Evolutionary conservation across 2,329 filamentous ascomycete genomes (phyloP).

Genomic region (Colletotrichum gigasporum): DNA sequence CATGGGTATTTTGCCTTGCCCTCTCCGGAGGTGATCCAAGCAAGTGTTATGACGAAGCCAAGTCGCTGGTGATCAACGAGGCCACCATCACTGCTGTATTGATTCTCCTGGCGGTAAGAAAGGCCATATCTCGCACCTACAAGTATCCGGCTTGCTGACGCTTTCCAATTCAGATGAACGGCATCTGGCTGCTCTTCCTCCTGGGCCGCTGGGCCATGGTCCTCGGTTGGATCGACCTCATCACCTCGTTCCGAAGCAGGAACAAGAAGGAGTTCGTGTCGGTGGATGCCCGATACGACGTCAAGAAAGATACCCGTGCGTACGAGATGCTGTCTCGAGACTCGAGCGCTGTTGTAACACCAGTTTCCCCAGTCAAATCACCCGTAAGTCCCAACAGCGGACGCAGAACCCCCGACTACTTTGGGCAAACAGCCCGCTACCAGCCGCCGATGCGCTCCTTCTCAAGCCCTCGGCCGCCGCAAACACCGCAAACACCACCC

Average conservation of each 20-base stretch:
- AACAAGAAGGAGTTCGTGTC: conserved; percentile 86
- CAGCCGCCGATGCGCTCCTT: conserved; percentile 64
- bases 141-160: no score
- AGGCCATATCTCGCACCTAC: no score
- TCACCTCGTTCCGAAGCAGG: conserved; percentile 57
- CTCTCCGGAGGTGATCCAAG: conserved; percentile 66
- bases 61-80: conserved; percentile 74
- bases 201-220: conserved; percentile 88
- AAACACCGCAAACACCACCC: conserved; percentile 48
- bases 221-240: conserved; percentile 79
- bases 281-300: conserved; percentile 75
- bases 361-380: conserved; percentile 51
- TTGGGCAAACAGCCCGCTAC: conserved; percentile 63
- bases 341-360: conserved; percentile 63
- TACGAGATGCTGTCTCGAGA: conserved; percentile 83
- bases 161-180: conserved; percentile 72
- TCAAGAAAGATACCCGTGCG: conserved; percentile 71
- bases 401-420: conserved; percentile 64
- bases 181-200: conserved; percentile 85
- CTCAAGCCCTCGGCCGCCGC: conserved; percentile 63
- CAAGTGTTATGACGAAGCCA: conserved; percentile 70
- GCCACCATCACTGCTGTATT: conserved; percentile 83
- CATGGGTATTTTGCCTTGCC: conserved; percentile 80
- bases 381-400: conserved; percentile 44
- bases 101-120: conserved; percentile 79